phyloP scores from a whole-genome alignment of 805 yeast genomes.

The Kodamaea nitidulidarum region DNA sequence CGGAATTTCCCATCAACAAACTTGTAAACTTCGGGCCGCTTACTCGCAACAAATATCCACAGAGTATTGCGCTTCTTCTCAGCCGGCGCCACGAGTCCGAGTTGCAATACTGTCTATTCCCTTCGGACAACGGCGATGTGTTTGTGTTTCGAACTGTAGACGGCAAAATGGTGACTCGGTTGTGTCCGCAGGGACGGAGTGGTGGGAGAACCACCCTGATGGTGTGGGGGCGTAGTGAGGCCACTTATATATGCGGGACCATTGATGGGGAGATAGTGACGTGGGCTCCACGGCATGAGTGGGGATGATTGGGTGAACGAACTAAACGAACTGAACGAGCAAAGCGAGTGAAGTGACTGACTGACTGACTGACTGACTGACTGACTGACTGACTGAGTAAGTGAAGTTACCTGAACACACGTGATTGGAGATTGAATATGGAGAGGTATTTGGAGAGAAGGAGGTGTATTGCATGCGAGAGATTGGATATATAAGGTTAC shows the following conservation, averaged over 20 bases:
- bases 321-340: no score
- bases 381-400: no score
- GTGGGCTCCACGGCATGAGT: no score
- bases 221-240: conserved; percentile 42
- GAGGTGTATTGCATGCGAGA: no score
- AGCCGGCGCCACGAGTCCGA: conserved; percentile 51
- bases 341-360: no score
- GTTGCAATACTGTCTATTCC: conserved; percentile 57
- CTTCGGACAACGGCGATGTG: conserved; percentile 73
- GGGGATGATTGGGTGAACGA: no score
- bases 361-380: no score
- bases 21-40: conserved; percentile 75
- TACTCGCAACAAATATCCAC: conserved; percentile 57
- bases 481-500: no score
- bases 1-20: conserved; percentile 49
- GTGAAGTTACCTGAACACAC: no score
- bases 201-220: conserved; percentile 51
- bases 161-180: conserved; percentile 59
- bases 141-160: conserved; percentile 54
- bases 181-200: conserved; percentile 45
- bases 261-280: conserved; percentile 60
- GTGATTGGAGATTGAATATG: no score
- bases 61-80: conserved; percentile 48
- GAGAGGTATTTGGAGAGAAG: no score
- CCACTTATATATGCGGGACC: conserved; percentile 55